Percentiles rank a stretch among this genome's conserved stretches.
Conservation (phyloP, 177 flowering plant genomes). For the Vitis hybrid region DNA sequence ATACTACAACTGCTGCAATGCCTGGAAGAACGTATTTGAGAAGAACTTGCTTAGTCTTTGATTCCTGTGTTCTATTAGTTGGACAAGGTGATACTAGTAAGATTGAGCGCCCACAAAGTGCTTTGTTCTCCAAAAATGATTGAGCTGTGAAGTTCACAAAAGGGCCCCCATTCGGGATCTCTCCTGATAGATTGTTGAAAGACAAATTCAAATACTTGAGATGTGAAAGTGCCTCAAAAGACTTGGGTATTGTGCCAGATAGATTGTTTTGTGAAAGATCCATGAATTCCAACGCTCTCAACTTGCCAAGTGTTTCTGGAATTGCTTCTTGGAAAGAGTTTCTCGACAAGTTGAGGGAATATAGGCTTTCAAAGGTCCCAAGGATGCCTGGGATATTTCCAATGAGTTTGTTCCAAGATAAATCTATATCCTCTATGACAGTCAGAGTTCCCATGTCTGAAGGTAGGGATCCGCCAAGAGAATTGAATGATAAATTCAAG, state of each 20-base stretch:
- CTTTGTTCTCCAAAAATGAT: slow-evolving; percentile 12
- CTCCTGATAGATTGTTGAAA: slow-evolving; percentile 15
- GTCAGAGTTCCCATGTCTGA: too few species aligned
- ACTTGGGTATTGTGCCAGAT: slow-evolving; percentile 24
- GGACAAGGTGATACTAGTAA: slow-evolving; percentile 14
- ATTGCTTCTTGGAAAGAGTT: too few species aligned
- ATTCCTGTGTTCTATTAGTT: too few species aligned
- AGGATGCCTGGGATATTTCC: too few species aligned
- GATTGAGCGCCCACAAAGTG: slow-evolving; percentile 19
- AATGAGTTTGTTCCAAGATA: too few species aligned
- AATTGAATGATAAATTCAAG: too few species aligned
- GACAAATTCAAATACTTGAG: slow-evolving; percentile 19
- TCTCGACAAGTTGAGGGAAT: too few species aligned
- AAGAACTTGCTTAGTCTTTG: background rate
- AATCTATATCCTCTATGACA: too few species aligned
- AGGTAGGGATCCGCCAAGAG: too few species aligned
- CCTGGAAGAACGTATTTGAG: slow-evolving; percentile 1
- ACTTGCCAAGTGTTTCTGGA: slow-evolving; percentile 18
- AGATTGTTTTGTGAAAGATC: slow-evolving; percentile 30
- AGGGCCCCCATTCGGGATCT: slow-evolving; percentile 18
- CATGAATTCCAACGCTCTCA: slow-evolving; percentile 23
- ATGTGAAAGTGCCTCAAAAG: slow-evolving; percentile 5
- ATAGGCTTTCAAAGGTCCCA: too few species aligned
- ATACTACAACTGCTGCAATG: background rate
- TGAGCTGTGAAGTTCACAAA: slow-evolving; percentile 14